Evolutionary conservation across 2,329 filamentous ascomycete species (phyloP), one percentile per base, ranked within the genome.

Genomic region (Clonostachys sp.): DNA sequence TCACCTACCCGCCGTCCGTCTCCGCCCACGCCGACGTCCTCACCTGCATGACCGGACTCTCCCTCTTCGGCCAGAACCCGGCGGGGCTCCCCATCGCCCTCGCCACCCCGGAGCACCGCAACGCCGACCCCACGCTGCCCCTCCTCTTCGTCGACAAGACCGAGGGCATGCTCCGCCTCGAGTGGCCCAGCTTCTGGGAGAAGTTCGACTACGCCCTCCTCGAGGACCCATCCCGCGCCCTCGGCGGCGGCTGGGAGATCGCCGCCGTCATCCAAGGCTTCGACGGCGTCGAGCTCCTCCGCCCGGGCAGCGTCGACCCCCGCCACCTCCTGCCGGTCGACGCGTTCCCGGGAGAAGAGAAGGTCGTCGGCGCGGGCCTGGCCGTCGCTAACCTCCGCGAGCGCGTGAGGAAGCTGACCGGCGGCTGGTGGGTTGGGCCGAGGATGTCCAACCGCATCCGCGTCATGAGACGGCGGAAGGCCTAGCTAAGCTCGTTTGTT

Each of bases 41-140:
- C 12, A 78, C 80, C 44, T 87, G 84, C 69, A 87, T 87, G 83
- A 87, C 84, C 33, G 84, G 84, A 45, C 76, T 86, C 10, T 85
- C 84, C 4, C 78, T 84, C 45, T 87, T 87, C 55, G 75, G 78
- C 16, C 75, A 81, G 53, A 72, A 77, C 46, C 65, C 64, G 16
- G 51, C 53, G 45, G 64, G 65, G 42, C 53, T 64, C 10, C 62
- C 68, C 12, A 54, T 72, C 44, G 63, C 64, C n/a, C 58, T 62
- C 40, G 47, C 45, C 48, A 48, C 50, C 41, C 49, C 43, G 48
- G 45, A 47, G 49, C 46, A 33, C 41, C 33, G n/a, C 46, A 51
- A 30, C 41, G 53, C 20, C 54, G 12, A 16, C 17, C 35, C 55
- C 4, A 57, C 49, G 16, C 51, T 54, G 14, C 58, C 58, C 9